phyloP scores from a whole-genome alignment of 345 rosid species.

The Populus davidiana region DNA sequence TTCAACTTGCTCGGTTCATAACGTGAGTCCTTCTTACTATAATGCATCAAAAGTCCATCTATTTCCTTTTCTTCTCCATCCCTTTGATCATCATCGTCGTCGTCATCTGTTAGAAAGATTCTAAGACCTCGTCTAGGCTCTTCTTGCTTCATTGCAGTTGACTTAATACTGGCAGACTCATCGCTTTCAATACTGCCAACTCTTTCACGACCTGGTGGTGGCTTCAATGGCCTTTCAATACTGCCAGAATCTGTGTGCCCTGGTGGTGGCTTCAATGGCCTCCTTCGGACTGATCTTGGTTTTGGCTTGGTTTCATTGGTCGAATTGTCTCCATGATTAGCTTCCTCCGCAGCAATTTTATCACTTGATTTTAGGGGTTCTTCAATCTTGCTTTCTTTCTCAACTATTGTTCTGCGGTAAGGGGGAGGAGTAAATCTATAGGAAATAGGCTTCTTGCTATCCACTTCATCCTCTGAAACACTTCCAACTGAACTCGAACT shows the following conservation, averaged over 20 bases:
- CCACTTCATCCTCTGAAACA: slow-evolving; percentile 42
- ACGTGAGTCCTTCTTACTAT: slow-evolving; percentile 34
- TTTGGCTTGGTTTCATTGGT: slow-evolving; percentile 37
- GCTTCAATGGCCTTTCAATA: slow-evolving; percentile 19
- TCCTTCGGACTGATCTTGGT: slow-evolving; percentile 66
- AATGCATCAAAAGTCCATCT: slow-evolving; percentile 38
- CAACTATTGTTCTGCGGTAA: slow-evolving; percentile 32
- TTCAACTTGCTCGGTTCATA: slow-evolving; percentile 13
- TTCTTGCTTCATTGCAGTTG: background rate
- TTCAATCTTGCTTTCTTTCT: slow-evolving; percentile 29
- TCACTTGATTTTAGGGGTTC: slow-evolving; percentile 19
- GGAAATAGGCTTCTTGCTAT: slow-evolving; percentile 31
- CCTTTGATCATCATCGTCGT: background rate
- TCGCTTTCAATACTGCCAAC: background rate
- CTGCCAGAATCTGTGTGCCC: slow-evolving; percentile 14
- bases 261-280: slow-evolving; percentile 34
- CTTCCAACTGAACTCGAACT: slow-evolving; percentile 50
- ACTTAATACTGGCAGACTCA: background rate
- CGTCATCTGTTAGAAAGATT: background rate
- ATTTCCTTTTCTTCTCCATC: slow-evolving; percentile 36
- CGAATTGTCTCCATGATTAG: slow-evolving; percentile 18
- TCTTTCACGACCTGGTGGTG: slow-evolving; percentile 13
- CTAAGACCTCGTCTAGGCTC: slow-evolving; percentile 3
- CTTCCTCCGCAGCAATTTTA: slow-evolving; percentile 13
- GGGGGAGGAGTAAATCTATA: slow-evolving; percentile 52